phyloP scores from a whole-genome alignment of 2,329 filamentous ascomycete species.

The Dothideomycetes sp. region DNA sequence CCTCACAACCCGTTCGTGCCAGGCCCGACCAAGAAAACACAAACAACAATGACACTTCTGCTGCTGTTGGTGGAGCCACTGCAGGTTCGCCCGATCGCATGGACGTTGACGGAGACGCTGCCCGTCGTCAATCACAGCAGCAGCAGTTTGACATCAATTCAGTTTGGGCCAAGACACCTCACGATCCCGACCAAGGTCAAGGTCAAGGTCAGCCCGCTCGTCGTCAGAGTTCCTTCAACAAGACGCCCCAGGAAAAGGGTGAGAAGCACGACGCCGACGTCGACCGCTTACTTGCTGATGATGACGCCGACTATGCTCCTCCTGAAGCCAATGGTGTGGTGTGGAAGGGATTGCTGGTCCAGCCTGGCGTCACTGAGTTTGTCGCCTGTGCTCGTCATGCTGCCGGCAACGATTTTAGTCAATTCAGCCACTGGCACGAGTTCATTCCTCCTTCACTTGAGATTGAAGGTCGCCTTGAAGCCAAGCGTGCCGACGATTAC shows the following conservation, averaged over 20 bases:
- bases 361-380: slow-evolving; percentile 21
- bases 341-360: slow-evolving; percentile 62
- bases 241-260: slow-evolving; percentile 35
- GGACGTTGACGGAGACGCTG: slow-evolving; percentile 40
- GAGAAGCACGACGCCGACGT: slow-evolving; percentile 77
- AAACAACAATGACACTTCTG: neutral
- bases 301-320: slow-evolving; percentile 74
- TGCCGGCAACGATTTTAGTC: slow-evolving; percentile 69
- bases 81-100: slow-evolving; percentile 9
- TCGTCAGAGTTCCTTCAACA: slow-evolving; percentile 28
- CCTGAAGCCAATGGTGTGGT: slow-evolving; percentile 59
- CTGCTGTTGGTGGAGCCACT: slow-evolving; percentile 19
- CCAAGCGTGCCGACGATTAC: slow-evolving; percentile 79
- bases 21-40: slow-evolving; percentile 24
- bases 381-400: slow-evolving; percentile 69
- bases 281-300: slow-evolving; percentile 74
- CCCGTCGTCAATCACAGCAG: slow-evolving; percentile 26
- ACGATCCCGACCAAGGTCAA: slow-evolving; percentile 13
- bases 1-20: slow-evolving; percentile 37
- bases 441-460: slow-evolving; percentile 62
- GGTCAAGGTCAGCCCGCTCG: slow-evolving; percentile 30
- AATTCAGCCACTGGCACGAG: slow-evolving; percentile 60
- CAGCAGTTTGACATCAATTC: slow-evolving; percentile 68
- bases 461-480: slow-evolving; percentile 71
- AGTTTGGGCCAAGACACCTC: slow-evolving; percentile 65